Base-by-base conservation (phyloP, 495 filamentous ascomycete genomes). In the Acidomyces sp. region DNA sequence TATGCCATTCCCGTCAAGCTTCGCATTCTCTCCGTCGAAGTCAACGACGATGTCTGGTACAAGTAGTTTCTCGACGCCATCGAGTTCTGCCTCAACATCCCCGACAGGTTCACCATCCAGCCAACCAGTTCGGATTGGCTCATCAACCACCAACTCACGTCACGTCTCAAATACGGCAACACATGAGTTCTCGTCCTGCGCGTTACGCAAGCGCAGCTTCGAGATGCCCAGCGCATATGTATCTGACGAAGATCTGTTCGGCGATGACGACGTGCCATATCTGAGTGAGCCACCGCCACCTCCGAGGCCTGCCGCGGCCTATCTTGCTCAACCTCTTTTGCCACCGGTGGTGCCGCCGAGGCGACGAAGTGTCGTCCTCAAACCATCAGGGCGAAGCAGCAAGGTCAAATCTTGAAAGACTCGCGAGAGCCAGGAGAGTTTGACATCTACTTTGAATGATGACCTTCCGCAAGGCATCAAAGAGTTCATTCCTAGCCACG, bases 221-320 rank as follows among this genome's bases (percentile, higher is more conserved):
- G 15, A 27, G 4, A 42, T 21, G 28, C 39, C 56, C 3, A 55
- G 43, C 37, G 43, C 59, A 24, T 64, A 58, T 50, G 55, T 64
- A 45, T 55, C 49, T 40, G 61, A 64, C 45, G 54, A 44, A 7
- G 61, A 64, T 38, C 56, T 64, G 36, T 58, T 62, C 43, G 46
- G 45, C 21, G 57, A 56, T 21, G 55, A 58, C 34, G 26, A 46
- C 15, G 34, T 27, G 17, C 44, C 47, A 15, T 46, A 54, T 29
- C 55, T 62, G 25, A 37, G 48, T 22, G 56, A 61, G 39, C 48
- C 61, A 18, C 61, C 57, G 11, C 37, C 56, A 21, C 57, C 58
- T 27, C 61, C 59, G 25, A 51, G 58, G 21, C 45, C 44, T 19
- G 53, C 52, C 3, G 48, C 49, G 22, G 41, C 47, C 2, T 53